Evolutionary conservation across 164 flowering plant species (phyloP), one percentile per base, ranked within the genome.

Genomic region (Vitis rupestris): DNA sequence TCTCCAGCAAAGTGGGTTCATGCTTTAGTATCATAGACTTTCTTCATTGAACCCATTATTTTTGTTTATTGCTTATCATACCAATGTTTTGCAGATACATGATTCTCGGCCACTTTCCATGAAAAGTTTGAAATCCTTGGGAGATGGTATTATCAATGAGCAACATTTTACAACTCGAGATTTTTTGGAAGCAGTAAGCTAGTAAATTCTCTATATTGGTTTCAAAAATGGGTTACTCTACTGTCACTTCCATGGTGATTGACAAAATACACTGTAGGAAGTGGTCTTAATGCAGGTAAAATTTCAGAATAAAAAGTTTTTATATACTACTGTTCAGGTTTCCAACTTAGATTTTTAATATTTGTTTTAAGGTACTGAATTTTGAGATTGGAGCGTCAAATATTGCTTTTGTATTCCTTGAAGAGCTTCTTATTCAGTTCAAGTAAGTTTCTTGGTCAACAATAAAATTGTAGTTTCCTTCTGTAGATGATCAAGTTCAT

Each of bases 91-190:
- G 55, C 73, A 89, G 94, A 83, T 90, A 19, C 91, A 93, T 75
- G 80, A 75, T 54, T 79, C 88, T 68, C 66, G 70, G 67, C 82
- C 90, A 4, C 57, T 87, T 12, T 69, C 88, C 14, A 81, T 91
- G 23, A 81, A 76, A 76, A 76, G 65, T 50, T 78, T 88, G 76
- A 91, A 93, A 79, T 72, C 81, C 27, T 70, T 86, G 72, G 87
- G 80, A 8, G 91, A 91, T 62, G 76, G 74, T 63, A 29, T 61
- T 15, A 90, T 93, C 53, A 78, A 61, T 69, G 98, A 90, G 55
- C 94, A 93, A 71, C 90, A 85, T 78, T 93, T 83, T 66, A 90
- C 91, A 0, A 74, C 70, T 50, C 71, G 89, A 47, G 97, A 93
- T 77, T 82, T 82, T 69, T 14, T 83, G 58, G 93, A 90, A 72